Evolutionary conservation across 495 filamentous ascomycete species (phyloP).

Genomic region (Tuber magnatum): DNA sequence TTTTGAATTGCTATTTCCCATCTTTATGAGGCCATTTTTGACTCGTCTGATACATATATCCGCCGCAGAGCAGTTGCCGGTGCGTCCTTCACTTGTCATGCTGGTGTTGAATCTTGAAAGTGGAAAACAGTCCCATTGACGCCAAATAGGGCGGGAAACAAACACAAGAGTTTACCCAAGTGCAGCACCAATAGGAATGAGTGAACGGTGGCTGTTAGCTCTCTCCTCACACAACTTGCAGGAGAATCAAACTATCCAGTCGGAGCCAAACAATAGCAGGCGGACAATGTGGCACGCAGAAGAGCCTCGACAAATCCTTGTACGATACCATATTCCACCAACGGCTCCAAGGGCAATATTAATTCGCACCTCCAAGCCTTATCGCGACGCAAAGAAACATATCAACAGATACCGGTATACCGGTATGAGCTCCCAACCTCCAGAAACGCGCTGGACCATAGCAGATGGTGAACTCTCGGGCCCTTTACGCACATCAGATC

Average conservation of each 20-base stretch:
- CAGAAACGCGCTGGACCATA: neutral
- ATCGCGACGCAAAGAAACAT: neutral
- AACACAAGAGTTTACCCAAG: neutral
- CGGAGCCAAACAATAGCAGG: neutral
- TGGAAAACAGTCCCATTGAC: neutral
- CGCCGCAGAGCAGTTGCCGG: neutral
- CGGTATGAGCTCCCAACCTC: neutral
- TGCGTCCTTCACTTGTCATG: neutral
- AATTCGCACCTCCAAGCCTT: neutral
- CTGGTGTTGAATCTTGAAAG: neutral
- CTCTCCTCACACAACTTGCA: neutral
- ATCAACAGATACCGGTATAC: neutral
- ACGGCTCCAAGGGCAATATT: neutral
- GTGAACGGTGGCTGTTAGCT: neutral
- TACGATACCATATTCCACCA: neutral
- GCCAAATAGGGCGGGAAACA: neutral
- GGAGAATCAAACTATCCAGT: neutral
- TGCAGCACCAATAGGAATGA: neutral
- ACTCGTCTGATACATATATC: neutral
- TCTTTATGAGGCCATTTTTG: neutral
- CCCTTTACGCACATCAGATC: neutral
- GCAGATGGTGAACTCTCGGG: neutral
- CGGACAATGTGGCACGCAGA: neutral
- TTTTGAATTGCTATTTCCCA: neutral
- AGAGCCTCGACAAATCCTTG: constrained; percentile 2